Conservation (phyloP, 2,329 filamentous ascomycete genomes). For the Colletotrichum kahawae region DNA sequence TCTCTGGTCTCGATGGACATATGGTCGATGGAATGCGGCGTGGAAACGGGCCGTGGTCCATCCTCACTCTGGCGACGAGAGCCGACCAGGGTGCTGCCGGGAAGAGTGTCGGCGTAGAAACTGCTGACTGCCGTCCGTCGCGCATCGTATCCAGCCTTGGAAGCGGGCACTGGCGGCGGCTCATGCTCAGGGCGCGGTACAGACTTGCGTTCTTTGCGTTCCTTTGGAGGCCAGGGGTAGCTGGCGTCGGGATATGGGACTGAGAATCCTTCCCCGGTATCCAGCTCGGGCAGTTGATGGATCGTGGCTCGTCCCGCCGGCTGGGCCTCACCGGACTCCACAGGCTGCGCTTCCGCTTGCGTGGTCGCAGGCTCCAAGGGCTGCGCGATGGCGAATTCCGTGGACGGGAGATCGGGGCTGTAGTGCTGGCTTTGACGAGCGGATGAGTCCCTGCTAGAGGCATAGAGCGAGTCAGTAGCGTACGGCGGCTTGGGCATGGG, state of each 20-base stretch:
- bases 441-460: conserved; percentile 19
- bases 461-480: conserved; percentile 4
- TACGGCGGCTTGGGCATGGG: conserved; percentile 23
- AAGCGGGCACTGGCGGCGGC: conserved; percentile 53
- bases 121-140: conserved; percentile 38
- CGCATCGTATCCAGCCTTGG: conserved; percentile 35
- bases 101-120: conserved; percentile 47
- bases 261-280: conserved; percentile 55
- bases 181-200: conserved; percentile 53
- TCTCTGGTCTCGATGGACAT: conserved; percentile 49
- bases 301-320: conserved; percentile 25
- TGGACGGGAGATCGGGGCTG: conserved; percentile 37
- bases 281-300: conserved; percentile 54
- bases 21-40: conserved; percentile 51
- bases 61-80: conserved; percentile 53
- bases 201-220: conserved; percentile 22
- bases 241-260: conserved; percentile 44
- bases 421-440: conserved; percentile 24
- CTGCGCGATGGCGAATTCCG: conserved; percentile 23
- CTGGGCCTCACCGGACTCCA: background rate
- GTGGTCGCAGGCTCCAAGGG: background rate
- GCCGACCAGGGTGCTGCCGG: conserved; percentile 46
- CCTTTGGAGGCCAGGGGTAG: conserved; percentile 32
- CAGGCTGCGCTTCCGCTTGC: background rate
- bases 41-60: conserved; percentile 45